Conservation (phyloP, 1,284 basidiomycete species). For the Apiotrichum laibachii region DNA sequence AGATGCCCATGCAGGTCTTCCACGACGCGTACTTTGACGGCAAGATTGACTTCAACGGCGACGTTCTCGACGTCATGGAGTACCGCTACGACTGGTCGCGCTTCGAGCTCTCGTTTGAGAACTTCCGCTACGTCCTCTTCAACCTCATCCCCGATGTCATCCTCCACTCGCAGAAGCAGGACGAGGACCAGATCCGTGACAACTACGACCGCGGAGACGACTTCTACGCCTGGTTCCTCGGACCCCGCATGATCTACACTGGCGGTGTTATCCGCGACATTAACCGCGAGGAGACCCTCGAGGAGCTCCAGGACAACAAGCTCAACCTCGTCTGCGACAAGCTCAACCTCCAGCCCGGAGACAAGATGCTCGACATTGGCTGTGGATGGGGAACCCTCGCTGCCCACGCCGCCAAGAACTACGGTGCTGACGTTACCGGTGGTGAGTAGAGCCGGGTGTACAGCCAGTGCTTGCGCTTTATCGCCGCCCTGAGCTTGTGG, state of each 20-base stretch:
- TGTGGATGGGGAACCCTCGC: constrained; percentile 98
- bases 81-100: constrained; percentile 93
- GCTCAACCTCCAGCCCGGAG: constrained; percentile 77
- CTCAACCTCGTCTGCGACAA: constrained; percentile 92
- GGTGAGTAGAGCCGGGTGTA: constrained; percentile 10
- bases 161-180: constrained; percentile 83
- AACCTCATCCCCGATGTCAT: constrained; percentile 89
- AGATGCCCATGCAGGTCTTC: constrained; percentile 97
- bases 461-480: too few relatives aligned
- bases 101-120: constrained; percentile 62
- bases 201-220: constrained; percentile 97
- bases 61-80: constrained; percentile 90
- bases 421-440: constrained; percentile 88
- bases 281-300: constrained; percentile 76
- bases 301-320: constrained; percentile 98
- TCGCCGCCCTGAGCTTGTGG: constrained; percentile 25
- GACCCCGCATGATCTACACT: constrained; percentile 71
- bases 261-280: constrained; percentile 81
- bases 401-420: constrained; percentile 96
- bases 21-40: constrained; percentile 97
- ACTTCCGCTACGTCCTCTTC: constrained; percentile 92
- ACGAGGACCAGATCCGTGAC: constrained; percentile 92
- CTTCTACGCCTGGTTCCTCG: constrained; percentile 77
- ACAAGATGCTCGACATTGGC: constrained; percentile 82
- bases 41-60: constrained; percentile 96